Evolutionary conservation across 306 rosid genomes (phyloP).

Genomic region (Calophaca sinica): DNA sequence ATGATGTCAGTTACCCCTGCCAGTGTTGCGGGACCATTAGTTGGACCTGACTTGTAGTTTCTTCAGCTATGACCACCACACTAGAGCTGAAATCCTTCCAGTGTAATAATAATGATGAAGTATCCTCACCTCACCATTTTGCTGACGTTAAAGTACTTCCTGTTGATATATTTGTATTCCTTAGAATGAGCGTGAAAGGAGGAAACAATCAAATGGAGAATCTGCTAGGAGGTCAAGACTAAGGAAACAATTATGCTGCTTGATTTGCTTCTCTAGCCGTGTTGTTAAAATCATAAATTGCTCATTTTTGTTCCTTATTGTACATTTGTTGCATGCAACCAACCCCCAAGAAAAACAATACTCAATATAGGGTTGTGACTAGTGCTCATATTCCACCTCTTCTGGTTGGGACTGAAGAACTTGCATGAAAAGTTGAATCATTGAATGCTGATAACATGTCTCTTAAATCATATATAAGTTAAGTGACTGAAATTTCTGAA

Average conservation of each 20-base stretch:
- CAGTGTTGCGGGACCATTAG: constrained; percentile 53
- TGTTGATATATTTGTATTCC: constrained; percentile 41
- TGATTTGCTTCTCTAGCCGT: not conserved
- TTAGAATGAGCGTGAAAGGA: constrained; percentile 89
- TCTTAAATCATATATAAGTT: constrained; percentile 70
- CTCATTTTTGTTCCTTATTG: not conserved
- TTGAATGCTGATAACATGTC: constrained; percentile 67
- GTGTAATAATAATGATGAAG: not conserved
- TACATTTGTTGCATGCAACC: not conserved
- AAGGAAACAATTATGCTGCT: constrained; percentile 84
- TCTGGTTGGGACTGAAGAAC: constrained; percentile 93
- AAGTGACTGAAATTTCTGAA: constrained; percentile 66
- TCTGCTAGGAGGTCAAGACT: constrained; percentile 96
- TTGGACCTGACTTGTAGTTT: constrained; percentile 52
- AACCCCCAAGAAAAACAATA: not conserved
- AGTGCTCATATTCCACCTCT: constrained; percentile 16
- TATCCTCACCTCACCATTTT: constrained; percentile 26
- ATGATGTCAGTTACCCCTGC: constrained; percentile 50
- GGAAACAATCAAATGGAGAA: constrained; percentile 96
- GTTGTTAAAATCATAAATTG: constrained; percentile 4
- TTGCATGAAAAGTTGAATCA: constrained; percentile 77
- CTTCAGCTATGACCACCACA: constrained; percentile 63
- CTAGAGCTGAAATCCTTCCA: constrained; percentile 71
- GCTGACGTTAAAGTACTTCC: constrained; percentile 8
- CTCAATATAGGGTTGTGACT: constrained; percentile 22